Base-by-base conservation (phyloP, 1,284 basidiomycete genomes). In the Trametes hirsuta region DNA sequence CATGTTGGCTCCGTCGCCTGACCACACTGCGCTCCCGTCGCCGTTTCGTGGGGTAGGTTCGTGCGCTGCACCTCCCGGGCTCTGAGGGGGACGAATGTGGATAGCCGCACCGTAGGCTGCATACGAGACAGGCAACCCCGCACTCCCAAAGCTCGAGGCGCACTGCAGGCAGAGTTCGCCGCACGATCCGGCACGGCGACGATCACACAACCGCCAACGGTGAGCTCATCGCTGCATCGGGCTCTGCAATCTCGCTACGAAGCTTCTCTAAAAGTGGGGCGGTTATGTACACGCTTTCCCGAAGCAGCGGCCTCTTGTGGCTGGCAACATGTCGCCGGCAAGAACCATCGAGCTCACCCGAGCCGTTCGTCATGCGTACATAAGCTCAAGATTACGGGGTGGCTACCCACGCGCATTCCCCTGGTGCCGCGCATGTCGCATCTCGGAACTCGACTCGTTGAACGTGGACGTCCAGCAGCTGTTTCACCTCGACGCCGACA, bases 1-100 rank as follows among this genome's bases (percentile, higher is more conserved):
- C 53, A 35, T 41, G 49, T 59, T 36, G 42, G 45, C 53, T 47
- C 53, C 46, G 59, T 61, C 59, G 51, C 57, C 56, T 65, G 63
- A 65, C 59, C 51, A 18, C 54, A 30, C 21, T 47, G 53, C 35
- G 30, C 45, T 12, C 42, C 55, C 48, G 48, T 47, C 55, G 40
- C 55, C 49, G 36, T 25, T 40, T 58, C 56, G 56, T 58, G 56
- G 56, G 49, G 56, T 58, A 58, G 37, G 56, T 58, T 58, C 35
- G 56, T 14, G 42, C 45, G 6, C 56, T 47, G 39, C 52, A n/a
- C 22, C 41, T 35, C 49, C 37, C 49, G 30, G 44, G 37, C 10
- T 22, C 34, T 4, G 1, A 22, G 15, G 24, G 30, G 5, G 46
- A 46, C 37, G 37, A 14, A 34, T 25, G 14, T 21, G 22, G 37